Evolutionary conservation across 1,284 basidiomycete genomes (phyloP).

Genomic region (Takashimella koratensis): DNA sequence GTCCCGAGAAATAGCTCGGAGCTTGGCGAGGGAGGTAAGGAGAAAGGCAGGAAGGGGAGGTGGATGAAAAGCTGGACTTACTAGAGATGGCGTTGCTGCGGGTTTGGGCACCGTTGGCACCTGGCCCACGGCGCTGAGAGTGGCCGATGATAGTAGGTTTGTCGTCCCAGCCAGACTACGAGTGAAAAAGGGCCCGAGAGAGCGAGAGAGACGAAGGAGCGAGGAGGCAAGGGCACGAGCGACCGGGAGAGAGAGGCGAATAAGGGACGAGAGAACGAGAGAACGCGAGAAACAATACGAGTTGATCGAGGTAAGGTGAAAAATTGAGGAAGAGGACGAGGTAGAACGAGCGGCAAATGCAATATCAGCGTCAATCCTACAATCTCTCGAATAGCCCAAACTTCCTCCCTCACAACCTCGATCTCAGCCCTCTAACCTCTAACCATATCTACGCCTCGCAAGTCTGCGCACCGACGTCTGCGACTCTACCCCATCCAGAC

Average conservation of each 20-base stretch:
- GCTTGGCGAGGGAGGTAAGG: too few species aligned
- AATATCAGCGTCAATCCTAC: too few species aligned
- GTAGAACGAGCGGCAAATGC: background rate
- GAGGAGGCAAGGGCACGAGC: background rate
- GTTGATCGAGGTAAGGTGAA: too few species aligned
- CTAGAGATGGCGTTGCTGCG: conserved; percentile 6
- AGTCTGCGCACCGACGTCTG: too few species aligned
- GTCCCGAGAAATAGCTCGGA: too few species aligned
- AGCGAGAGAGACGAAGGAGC: background rate
- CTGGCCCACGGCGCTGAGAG: conserved; percentile 23
- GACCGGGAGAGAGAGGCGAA: background rate
- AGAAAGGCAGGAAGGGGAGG: too few species aligned
- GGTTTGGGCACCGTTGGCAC: conserved; percentile 30
- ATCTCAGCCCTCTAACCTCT: too few species aligned
- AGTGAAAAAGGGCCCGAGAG: background rate
- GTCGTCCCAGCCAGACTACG: conserved; percentile 41
- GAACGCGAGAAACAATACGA: background rate
- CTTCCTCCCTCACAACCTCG: too few species aligned
- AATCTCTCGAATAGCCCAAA: too few species aligned
- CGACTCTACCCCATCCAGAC: too few species aligned
- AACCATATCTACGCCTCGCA: too few species aligned
- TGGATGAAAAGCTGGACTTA: too few species aligned
- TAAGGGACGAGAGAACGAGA: background rate
- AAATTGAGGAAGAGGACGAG: background rate
- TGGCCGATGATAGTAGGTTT: conserved; percentile 42